Conservation (phyloP, 1,284 basidiomycete genomes). For the Cronartium ribicola region DNA sequence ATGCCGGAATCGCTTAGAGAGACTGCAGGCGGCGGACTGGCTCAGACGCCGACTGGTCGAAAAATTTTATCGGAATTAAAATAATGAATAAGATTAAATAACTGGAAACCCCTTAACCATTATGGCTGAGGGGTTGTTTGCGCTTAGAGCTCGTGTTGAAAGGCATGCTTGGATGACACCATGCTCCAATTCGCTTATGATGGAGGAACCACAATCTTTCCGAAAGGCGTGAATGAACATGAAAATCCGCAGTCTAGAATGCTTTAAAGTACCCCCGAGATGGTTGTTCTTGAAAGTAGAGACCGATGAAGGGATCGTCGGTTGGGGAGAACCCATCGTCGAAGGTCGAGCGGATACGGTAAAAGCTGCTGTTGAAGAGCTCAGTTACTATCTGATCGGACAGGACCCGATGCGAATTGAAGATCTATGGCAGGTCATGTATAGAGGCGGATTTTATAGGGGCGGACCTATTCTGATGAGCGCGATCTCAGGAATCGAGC, state of each 20-base stretch:
- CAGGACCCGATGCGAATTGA: slow-evolving; percentile 42
- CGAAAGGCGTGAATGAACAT: no score
- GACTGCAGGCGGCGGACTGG: no score
- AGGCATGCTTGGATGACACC: no score
- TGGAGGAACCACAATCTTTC: no score
- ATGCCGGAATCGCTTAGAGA: no score
- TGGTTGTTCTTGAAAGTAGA: slow-evolving; percentile 73
- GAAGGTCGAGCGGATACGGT: slow-evolving; percentile 72
- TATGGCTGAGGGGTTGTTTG: no score
- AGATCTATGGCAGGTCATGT: slow-evolving; percentile 57
- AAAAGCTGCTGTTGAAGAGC: slow-evolving; percentile 65
- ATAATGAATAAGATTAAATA: no score
- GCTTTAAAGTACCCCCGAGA: slow-evolving; percentile 66
- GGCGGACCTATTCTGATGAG: slow-evolving; percentile 70
- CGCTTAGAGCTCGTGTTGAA: no score
- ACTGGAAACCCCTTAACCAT: no score
- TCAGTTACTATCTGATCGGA: slow-evolving; percentile 60
- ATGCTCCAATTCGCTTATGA: no score
- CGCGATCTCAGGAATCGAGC: slow-evolving; percentile 53
- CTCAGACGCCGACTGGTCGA: no score
- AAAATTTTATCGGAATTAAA: no score
- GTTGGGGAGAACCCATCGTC: slow-evolving; percentile 60
- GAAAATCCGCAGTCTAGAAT: slow-evolving; percentile 53
- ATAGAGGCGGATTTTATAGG: slow-evolving; percentile 66
- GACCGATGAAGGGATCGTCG: slow-evolving; percentile 64